Percentiles rank a stretch among this genome's conserved stretches.
phyloP scores from a whole-genome alignment of 1,284 basidiomycete species.

The Papiliotrema laurentii region DNA sequence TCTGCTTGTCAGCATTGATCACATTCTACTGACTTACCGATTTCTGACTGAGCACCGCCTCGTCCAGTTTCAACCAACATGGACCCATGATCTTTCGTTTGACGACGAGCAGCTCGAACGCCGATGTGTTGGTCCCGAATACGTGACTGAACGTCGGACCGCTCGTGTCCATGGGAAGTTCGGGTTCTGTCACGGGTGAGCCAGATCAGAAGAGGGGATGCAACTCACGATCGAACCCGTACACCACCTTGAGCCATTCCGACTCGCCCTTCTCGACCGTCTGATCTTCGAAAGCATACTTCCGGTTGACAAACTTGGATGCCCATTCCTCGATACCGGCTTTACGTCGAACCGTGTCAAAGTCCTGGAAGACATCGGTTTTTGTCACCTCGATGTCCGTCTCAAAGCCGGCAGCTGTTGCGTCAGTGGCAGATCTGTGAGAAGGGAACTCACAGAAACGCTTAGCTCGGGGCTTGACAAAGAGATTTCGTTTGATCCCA shows the following conservation, averaged over 20 bases:
- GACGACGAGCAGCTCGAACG: conserved; percentile 91
- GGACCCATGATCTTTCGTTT: conserved; percentile 99
- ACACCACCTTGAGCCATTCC: conserved; percentile 89
- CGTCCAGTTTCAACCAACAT: conserved; percentile 88
- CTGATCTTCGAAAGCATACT: conserved; percentile 87
- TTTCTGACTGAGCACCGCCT: conserved; percentile 66
- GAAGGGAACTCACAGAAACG: conserved; percentile 55
- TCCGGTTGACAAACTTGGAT: conserved; percentile 78
- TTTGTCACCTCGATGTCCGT: conserved; percentile 69
- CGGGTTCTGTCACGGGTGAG: conserved; percentile 52
- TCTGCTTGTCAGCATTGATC: conserved; percentile 50
- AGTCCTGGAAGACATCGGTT: conserved; percentile 75
- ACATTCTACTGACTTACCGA: conserved; percentile 55
- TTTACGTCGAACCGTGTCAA: conserved; percentile 71
- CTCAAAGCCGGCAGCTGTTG: conserved; percentile 56
- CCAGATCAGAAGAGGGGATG: not conserved
- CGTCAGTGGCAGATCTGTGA: conserved; percentile 2
- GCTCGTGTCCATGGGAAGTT: conserved; percentile 65
- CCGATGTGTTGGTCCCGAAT: conserved; percentile 87
- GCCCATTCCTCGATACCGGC: conserved; percentile 69
- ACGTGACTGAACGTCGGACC: conserved; percentile 82
- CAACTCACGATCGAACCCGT: conserved; percentile 68
- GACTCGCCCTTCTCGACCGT: conserved; percentile 75
- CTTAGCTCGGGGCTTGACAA: conserved; percentile 74
- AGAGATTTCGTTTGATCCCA: conserved; percentile 86